Percentiles rank a stretch among this genome's conserved stretches.
phyloP scores from a whole-genome alignment of 2,329 filamentous ascomycete species.

The Aspergillus sclerotialis region DNA sequence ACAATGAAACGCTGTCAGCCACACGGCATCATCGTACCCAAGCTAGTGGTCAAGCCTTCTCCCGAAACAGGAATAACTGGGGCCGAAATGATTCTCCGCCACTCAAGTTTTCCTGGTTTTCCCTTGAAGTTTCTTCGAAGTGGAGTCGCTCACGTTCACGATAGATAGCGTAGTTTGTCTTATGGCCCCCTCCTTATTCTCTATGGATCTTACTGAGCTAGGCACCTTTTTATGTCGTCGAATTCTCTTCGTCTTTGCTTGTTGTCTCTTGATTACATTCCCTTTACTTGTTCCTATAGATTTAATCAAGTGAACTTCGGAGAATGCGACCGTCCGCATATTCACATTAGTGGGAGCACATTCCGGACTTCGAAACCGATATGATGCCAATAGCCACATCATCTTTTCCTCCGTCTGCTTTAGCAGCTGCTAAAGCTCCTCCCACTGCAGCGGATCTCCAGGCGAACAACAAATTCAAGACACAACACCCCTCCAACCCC shows the following conservation, averaged over 20 bases:
- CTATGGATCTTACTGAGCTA: background rate
- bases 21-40: too few relatives aligned
- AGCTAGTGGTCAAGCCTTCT: too few relatives aligned
- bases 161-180: too few relatives aligned
- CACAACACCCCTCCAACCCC: slow-evolving; percentile 24
- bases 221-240: too few relatives aligned
- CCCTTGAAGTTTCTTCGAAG: background rate
- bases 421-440: slow-evolving; percentile 13
- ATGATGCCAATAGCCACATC: slow-evolving; percentile 19
- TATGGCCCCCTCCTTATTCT: background rate
- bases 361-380: slow-evolving; percentile 15
- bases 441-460: background rate
- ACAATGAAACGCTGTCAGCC: too few relatives aligned
- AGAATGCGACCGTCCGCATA: slow-evolving; percentile 10
- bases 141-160: background rate
- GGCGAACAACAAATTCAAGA: too few relatives aligned
- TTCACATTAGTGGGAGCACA: background rate
- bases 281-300: background rate
- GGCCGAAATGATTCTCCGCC: too few relatives aligned
- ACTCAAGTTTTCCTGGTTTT: background rate
- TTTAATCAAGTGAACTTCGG: slow-evolving; percentile 6
- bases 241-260: too few relatives aligned
- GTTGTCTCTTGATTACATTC: background rate
- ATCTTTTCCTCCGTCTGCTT: slow-evolving; percentile 16
- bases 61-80: too few relatives aligned